These are phyloP conservation scores for Trametes cinnabarina DNA, from an alignment of 768 basidiomycete genomes.

Conservation along the genomic window DNA sequence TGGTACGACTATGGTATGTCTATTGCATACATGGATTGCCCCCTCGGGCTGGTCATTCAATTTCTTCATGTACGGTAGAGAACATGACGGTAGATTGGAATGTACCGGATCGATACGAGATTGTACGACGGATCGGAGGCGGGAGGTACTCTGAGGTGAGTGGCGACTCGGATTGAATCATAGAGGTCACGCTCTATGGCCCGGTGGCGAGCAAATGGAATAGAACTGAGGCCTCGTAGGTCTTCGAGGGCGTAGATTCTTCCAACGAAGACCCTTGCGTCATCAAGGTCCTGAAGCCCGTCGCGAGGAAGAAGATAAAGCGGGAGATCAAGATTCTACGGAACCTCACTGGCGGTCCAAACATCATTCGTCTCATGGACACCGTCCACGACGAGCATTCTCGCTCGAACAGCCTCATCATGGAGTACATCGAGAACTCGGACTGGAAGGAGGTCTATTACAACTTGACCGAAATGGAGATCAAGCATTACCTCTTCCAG, in stretches of 20 bases:
- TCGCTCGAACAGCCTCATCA: constrained; percentile 93
- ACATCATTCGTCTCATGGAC: constrained; percentile 88
- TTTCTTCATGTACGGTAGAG: constrained; percentile 44
- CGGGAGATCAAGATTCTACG: constrained; percentile 97
- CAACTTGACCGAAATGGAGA: constrained; percentile 91
- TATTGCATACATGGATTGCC: background rate
- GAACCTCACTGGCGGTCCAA: constrained; percentile 93
- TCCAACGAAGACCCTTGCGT: constrained; percentile 91
- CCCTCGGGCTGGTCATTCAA: background rate
- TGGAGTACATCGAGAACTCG: constrained; percentile 95
- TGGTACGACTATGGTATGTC: constrained; percentile 93
- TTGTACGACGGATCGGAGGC: constrained; percentile 89
- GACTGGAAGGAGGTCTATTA: constrained; percentile 96
- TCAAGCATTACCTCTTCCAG: constrained; percentile 95
- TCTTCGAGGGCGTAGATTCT: constrained; percentile 90
- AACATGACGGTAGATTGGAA: constrained; percentile 95
- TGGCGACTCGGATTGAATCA: background rate
- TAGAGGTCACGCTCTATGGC: background rate
- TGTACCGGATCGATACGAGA: constrained; percentile 94
- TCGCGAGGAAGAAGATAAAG: constrained; percentile 99
- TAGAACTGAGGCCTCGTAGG: constrained; percentile 40
- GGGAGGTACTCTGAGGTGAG: constrained; percentile 92
- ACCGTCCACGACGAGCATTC: constrained; percentile 93
- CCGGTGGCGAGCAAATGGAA: too few relatives aligned
- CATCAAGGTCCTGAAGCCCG: constrained; percentile 97